A percentile compares a stretch with the other conserved stretches of the same genome.
These are phyloP conservation scores for Debaryomyces hansenii DNA, from an alignment of 805 yeast species.

Conservation along the genomic window DNA sequence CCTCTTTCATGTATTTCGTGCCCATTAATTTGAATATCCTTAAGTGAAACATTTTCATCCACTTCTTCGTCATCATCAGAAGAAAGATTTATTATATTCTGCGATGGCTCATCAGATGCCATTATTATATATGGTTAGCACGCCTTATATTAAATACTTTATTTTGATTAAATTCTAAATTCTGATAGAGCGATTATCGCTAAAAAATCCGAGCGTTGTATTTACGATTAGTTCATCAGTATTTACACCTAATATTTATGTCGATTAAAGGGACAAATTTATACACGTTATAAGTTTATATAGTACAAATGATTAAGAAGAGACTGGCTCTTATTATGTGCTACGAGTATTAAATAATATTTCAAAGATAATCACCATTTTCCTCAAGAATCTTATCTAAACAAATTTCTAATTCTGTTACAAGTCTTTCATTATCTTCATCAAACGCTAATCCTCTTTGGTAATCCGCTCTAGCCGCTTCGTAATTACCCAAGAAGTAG, in stretches of 20 bases:
- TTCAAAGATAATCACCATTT: conserved; percentile 52
- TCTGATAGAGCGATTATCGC: too few relatives aligned
- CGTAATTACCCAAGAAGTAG: conserved; percentile 59
- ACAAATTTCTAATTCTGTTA: conserved; percentile 48
- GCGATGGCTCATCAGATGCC: conserved; percentile 1
- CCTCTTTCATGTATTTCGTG: background rate
- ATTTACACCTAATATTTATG: too few relatives aligned
- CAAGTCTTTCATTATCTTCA: conserved; percentile 50
- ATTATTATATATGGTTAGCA: background rate
- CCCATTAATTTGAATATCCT: background rate
- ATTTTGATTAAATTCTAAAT: background rate
- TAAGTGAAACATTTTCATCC: background rate
- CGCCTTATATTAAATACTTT: background rate
- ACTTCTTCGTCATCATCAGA: conserved; percentile 11
- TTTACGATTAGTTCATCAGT: too few relatives aligned
- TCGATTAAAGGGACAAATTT: background rate
- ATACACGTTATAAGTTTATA: background rate
- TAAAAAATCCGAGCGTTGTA: too few relatives aligned
- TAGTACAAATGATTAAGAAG: background rate
- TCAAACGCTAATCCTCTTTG: conserved; percentile 73
- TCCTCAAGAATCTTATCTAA: conserved; percentile 52
- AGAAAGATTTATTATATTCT: conserved; percentile 7
- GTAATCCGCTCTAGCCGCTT: conserved; percentile 62
- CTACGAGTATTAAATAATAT: background rate
- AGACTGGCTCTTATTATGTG: background rate